Evolutionary conservation across 1,284 basidiomycete species (phyloP).

Genomic region (Malassezia sp.): DNA sequence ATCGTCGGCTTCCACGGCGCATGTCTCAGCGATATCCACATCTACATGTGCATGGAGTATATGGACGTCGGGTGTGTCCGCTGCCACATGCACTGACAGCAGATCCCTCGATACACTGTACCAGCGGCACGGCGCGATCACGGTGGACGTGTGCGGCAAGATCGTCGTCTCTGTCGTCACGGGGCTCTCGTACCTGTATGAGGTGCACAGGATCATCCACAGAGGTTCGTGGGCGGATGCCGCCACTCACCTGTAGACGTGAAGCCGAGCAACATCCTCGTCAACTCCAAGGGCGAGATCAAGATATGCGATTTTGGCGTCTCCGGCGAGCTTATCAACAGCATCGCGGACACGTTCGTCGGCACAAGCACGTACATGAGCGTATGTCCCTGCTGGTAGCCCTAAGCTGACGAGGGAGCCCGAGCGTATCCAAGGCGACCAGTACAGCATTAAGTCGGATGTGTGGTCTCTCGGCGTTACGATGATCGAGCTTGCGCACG

Average conservation of each 20-base stretch:
- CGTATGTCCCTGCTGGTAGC: slow-evolving; percentile 50
- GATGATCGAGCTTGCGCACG: slow-evolving; percentile 81
- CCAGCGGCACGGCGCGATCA: slow-evolving; percentile 78
- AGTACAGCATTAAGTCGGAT: slow-evolving; percentile 94
- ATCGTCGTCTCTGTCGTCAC: slow-evolving; percentile 85
- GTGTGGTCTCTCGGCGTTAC: slow-evolving; percentile 94
- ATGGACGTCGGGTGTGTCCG: slow-evolving; percentile 75
- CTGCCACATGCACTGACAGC: too few species aligned
- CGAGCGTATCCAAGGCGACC: slow-evolving; percentile 93
- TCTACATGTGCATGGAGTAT: slow-evolving; percentile 96
- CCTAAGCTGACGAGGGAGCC: slow-evolving; percentile 54
- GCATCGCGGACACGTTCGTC: slow-evolving; percentile 95
- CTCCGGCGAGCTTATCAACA: slow-evolving; percentile 94
- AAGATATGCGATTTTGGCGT: slow-evolving; percentile 99
- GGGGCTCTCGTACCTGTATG: slow-evolving; percentile 93
- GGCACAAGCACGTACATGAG: slow-evolving; percentile 99
- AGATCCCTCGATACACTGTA: slow-evolving; percentile 79
- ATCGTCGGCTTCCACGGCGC: slow-evolving; percentile 96
- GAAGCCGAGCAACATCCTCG: slow-evolving; percentile 95
- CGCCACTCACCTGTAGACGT: too few species aligned
- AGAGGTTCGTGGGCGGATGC: too few species aligned
- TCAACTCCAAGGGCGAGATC: slow-evolving; percentile 83
- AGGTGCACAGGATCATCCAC: slow-evolving; percentile 97
- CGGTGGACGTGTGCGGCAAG: slow-evolving; percentile 75
- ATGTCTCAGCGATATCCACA: slow-evolving; percentile 87